Evolutionary conservation across 352 stramenopile genomes (phyloP).

Genomic region (Sclerospora graminicola): DNA sequence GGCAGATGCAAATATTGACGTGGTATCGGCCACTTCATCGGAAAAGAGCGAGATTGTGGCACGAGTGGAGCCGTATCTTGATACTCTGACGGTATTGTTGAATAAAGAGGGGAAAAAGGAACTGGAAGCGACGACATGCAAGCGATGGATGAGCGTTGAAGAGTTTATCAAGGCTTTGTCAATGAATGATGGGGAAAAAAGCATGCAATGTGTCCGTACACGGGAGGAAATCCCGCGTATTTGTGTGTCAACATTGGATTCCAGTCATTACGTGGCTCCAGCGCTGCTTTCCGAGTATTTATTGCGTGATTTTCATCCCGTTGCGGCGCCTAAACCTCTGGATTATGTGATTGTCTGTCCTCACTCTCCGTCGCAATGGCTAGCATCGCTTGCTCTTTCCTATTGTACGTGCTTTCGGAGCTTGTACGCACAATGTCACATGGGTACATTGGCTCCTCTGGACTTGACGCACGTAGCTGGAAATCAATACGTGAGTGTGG

Average conservation of each 20-base stretch:
- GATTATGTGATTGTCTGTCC: constrained; percentile 71
- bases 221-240: constrained; percentile 28
- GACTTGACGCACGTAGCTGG: constrained; percentile 32
- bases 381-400: constrained; percentile 55
- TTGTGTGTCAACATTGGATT: constrained; percentile 44
- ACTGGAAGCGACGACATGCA: constrained; percentile 11
- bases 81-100: constrained; percentile 20
- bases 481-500: constrained; percentile 34
- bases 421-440: constrained; percentile 56
- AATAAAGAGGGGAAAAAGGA: constrained; percentile 22
- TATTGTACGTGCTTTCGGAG: constrained; percentile 61
- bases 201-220: constrained; percentile 17
- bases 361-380: constrained; percentile 57
- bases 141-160: constrained; percentile 36
- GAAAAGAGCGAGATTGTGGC: constrained; percentile 30
- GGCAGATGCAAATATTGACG: constrained; percentile 7
- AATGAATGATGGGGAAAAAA: constrained; percentile 7
- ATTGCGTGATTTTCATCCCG: constrained; percentile 59
- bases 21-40: constrained; percentile 12
- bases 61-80: constrained; percentile 31
- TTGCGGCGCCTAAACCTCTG: constrained; percentile 48
- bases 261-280: constrained; percentile 38
- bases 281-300: constrained; percentile 62
- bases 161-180: constrained; percentile 18
- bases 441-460: constrained; percentile 51